phyloP scores from a whole-genome alignment of 441 rosid species.

The Arabidopsis lyrata region DNA sequence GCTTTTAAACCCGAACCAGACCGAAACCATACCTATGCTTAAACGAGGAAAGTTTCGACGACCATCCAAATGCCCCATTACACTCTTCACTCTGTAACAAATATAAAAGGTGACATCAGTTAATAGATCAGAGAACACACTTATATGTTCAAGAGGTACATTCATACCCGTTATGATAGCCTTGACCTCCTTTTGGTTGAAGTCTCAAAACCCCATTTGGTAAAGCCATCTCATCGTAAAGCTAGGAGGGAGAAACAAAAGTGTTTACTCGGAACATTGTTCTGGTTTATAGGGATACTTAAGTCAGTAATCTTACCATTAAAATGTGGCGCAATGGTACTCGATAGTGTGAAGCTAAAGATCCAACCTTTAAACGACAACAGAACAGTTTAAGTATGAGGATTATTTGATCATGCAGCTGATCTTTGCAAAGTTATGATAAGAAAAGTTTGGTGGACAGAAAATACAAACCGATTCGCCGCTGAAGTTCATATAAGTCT shows the following conservation, averaged over 20 bases:
- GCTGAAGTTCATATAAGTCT: slow-evolving; percentile 90
- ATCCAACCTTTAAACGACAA: slow-evolving; percentile 68
- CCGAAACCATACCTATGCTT: slow-evolving; percentile 61
- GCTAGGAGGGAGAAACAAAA: slow-evolving; percentile 48
- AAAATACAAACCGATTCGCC: slow-evolving; percentile 83
- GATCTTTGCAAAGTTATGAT: slow-evolving; percentile 2
- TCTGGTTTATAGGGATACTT: slow-evolving; percentile 9
- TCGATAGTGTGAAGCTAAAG: slow-evolving; percentile 89
- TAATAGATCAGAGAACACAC: neutral
- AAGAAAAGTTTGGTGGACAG: slow-evolving; percentile 8
- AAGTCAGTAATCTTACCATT: slow-evolving; percentile 55
- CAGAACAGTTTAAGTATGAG: slow-evolving; percentile 27
- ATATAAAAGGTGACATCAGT: neutral
- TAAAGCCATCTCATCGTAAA: slow-evolving; percentile 89
- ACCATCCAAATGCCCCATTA: slow-evolving; percentile 79
- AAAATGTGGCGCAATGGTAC: slow-evolving; percentile 92
- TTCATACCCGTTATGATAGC: slow-evolving; percentile 85
- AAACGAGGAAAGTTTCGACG: slow-evolving; percentile 78
- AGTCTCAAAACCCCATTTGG: slow-evolving; percentile 89
- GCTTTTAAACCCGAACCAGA: neutral
- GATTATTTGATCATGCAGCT: neutral
- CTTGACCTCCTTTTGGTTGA: slow-evolving; percentile 95
- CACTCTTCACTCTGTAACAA: slow-evolving; percentile 76
- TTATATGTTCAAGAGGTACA: slow-evolving; percentile 11
- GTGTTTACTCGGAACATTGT: neutral